Conservation (phyloP, 2,329 filamentous ascomycete genomes). For the Fusarium sp. region DNA sequence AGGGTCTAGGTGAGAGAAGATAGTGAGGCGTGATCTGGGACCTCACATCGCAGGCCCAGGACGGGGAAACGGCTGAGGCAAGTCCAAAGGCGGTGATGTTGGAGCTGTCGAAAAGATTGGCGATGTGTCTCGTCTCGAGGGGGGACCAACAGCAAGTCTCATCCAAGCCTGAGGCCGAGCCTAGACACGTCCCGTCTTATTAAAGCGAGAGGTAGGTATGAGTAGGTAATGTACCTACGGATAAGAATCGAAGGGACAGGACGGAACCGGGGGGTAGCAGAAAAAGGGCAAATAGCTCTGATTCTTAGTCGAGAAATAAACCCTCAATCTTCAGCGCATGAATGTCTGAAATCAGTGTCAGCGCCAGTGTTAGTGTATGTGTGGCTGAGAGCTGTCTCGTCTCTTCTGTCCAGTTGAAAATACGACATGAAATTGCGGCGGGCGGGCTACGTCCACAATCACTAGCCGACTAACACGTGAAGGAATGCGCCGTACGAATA, state of each 20-base stretch:
- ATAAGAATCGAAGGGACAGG: neutral
- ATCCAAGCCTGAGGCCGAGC: conserved; percentile 13
- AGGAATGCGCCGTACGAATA: conserved; percentile 25
- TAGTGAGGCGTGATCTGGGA: conserved; percentile 6
- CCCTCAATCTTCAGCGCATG: conserved; percentile 6
- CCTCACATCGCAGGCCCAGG: conserved; percentile 32
- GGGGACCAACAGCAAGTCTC: conserved; percentile 4
- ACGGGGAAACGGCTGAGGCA: neutral
- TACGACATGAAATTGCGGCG: conserved; percentile 27
- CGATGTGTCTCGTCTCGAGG: conserved; percentile 25
- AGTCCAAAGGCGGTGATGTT: conserved; percentile 13
- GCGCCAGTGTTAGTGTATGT: conserved; percentile 1
- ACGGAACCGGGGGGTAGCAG: neutral
- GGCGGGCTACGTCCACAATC: neutral
- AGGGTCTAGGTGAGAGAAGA: conserved; percentile 12
- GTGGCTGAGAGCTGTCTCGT: conserved; percentile 22
- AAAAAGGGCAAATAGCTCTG: conserved; percentile 3
- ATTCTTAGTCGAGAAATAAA: neutral
- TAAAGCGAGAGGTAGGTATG: conserved; percentile 7
- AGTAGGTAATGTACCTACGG: neutral
- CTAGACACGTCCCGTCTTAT: conserved; percentile 7
- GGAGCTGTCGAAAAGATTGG: conserved; percentile 26
- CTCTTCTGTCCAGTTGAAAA: conserved; percentile 5
- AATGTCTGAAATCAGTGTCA: conserved; percentile 1
- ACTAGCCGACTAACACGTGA: conserved; percentile 25